Evolutionary conservation across 2,329 filamentous ascomycete genomes (phyloP).

Genomic region (Pezicula radicicola): DNA sequence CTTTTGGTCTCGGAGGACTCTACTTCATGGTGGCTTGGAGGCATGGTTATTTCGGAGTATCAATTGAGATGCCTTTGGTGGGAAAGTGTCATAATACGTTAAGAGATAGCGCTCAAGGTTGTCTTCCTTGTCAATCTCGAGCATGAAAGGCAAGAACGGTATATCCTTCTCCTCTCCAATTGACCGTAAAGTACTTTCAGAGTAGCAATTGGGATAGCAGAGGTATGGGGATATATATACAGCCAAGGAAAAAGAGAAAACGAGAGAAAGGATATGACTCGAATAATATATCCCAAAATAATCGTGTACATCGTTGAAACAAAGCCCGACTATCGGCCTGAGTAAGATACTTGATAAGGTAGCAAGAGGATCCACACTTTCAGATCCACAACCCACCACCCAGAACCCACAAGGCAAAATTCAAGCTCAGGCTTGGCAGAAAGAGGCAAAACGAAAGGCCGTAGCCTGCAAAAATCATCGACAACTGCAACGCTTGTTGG

Average conservation of each 20-base stretch:
- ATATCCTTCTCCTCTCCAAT: background rate
- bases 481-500: conserved; percentile 1
- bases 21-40: conserved; percentile 17
- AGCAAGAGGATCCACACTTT: no score
- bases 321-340: no score
- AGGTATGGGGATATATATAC: background rate
- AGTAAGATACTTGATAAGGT: no score
- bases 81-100: conserved; percentile 8
- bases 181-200: background rate
- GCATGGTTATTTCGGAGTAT: conserved; percentile 13
- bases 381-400: no score
- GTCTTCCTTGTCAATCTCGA: background rate
- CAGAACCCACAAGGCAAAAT: no score
- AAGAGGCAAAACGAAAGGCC: no score
- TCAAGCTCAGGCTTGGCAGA: no score
- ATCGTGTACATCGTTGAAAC: no score
- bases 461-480: background rate
- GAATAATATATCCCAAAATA: no score
- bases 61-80: conserved; percentile 9
- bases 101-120: background rate
- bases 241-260: background rate
- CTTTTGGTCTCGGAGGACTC: no score
- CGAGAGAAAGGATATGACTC: background rate
- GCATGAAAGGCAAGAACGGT: conserved; percentile 10
- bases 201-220: no score